A percentile compares a stretch with the other conserved stretches of the same genome.
phyloP scores from a whole-genome alignment of 768 basidiomycete species.

The Xerocomellus intermedius region DNA sequence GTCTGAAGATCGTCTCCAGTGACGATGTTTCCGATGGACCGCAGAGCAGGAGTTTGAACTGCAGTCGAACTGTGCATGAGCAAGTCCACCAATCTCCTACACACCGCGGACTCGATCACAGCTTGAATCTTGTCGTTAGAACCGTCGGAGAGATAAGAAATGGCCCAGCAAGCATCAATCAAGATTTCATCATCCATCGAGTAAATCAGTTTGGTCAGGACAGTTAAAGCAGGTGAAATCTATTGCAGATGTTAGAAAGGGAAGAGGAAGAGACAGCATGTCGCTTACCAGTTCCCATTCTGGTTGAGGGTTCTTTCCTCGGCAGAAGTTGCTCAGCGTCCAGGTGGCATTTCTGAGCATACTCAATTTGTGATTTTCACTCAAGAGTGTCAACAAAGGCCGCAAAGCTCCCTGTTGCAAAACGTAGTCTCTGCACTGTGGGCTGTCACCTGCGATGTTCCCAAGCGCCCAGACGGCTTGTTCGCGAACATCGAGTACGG shows the following conservation, averaged over 20 bases:
- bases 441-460: slow-evolving; percentile 98
- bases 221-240: slow-evolving; percentile 97
- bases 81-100: slow-evolving; percentile 94
- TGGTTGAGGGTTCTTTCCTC: slow-evolving; percentile 97
- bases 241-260: slow-evolving; percentile 35
- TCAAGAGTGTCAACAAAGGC: slow-evolving; percentile 84
- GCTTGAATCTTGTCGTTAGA: slow-evolving; percentile 99
- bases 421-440: slow-evolving; percentile 95
- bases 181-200: slow-evolving; percentile 98
- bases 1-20: slow-evolving; percentile 99
- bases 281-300: slow-evolving; percentile 89
- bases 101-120: slow-evolving; percentile 97
- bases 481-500: slow-evolving; percentile 94
- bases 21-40: slow-evolving; percentile 98
- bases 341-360: slow-evolving; percentile 99
- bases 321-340: slow-evolving; percentile 99
- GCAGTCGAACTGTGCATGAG: slow-evolving; percentile 94
- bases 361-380: slow-evolving; percentile 97
- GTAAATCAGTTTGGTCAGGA: slow-evolving; percentile 97
- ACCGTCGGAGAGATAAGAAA: slow-evolving; percentile 98
- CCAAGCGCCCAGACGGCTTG: slow-evolving; percentile 99
- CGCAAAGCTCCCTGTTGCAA: slow-evolving; percentile 90
- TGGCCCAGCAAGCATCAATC: slow-evolving; percentile 99
- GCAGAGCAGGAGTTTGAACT: slow-evolving; percentile 96
- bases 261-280: slow-evolving; percentile 4